These are phyloP conservation scores for Rhodotorula graminis DNA, from an alignment of 768 basidiomycete genomes.

Conservation along the genomic window DNA sequence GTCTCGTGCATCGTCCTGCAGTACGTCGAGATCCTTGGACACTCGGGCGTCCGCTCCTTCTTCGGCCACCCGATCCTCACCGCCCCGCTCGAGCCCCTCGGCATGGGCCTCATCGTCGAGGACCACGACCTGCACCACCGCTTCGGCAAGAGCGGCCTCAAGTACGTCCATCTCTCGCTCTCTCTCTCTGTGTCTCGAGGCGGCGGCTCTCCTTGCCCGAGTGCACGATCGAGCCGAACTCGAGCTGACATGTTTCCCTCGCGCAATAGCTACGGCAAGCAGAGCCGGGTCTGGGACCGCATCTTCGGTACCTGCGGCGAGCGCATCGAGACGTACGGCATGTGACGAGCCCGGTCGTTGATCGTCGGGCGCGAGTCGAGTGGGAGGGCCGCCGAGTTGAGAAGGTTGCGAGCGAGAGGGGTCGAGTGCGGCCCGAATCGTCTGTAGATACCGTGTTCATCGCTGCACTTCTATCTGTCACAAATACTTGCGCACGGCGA, in stretches of 20 bases:
- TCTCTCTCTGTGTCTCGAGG: no score
- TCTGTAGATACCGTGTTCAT: no score
- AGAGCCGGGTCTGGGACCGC: slow-evolving; percentile 10
- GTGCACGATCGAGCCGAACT: no score
- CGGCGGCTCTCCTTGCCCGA: no score
- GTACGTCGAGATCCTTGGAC: slow-evolving; percentile 31
- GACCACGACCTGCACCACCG: slow-evolving; percentile 27
- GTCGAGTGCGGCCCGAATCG: no score
- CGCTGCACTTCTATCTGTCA: no score
- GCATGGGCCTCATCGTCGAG: slow-evolving; percentile 22
- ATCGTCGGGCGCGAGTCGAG: not conserved
- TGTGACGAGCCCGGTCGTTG: not conserved
- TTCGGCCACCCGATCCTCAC: slow-evolving; percentile 19
- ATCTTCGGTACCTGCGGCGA: slow-evolving; percentile 17
- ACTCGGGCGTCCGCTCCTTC: slow-evolving; percentile 21
- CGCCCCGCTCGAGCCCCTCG: slow-evolving; percentile 4
- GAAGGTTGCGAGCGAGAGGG: no score
- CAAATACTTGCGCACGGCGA: no score
- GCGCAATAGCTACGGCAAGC: slow-evolving; percentile 14
- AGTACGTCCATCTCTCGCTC: not conserved
- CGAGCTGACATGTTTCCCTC: no score
- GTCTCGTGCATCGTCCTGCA: not conserved
- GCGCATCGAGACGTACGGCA: slow-evolving; percentile 26
- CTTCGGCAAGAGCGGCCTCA: slow-evolving; percentile 13
- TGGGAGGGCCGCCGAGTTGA: not conserved